phyloP scores from a whole-genome alignment of 2,329 filamentous ascomycete genomes.

The Chaetothyriales sp. region DNA sequence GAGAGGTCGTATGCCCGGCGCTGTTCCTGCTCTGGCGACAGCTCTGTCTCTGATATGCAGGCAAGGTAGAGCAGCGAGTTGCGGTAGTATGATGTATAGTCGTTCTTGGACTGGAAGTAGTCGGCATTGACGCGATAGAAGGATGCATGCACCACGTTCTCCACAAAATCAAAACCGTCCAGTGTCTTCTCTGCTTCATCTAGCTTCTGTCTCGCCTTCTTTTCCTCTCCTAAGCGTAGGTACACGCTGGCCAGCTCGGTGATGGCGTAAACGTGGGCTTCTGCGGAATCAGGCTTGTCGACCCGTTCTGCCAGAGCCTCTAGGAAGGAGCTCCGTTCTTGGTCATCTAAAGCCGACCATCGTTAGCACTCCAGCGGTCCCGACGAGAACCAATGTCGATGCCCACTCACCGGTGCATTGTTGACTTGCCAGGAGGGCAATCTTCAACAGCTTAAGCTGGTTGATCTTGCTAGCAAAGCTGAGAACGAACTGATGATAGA shows the following conservation, averaged over 20 bases:
- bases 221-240: conserved; percentile 60
- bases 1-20: conserved; percentile 81
- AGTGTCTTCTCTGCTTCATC: conserved; percentile 77
- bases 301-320: conserved; percentile 72
- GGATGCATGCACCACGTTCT: conserved; percentile 85
- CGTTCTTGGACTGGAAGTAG: conserved; percentile 82
- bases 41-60: conserved; percentile 69
- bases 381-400: neutral
- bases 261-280: conserved; percentile 86
- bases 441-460: conserved; percentile 85
- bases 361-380: conserved; percentile 9
- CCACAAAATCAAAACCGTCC: conserved; percentile 84
- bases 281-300: conserved; percentile 81
- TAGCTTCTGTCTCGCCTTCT: conserved; percentile 72
- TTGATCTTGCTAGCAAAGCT: conserved; percentile 98
- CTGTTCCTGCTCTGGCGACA: conserved; percentile 60
- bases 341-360: conserved; percentile 48
- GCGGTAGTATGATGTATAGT: conserved; percentile 94
- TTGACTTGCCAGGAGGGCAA: conserved; percentile 73
- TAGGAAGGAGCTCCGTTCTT: conserved; percentile 75
- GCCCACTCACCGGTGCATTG: conserved; percentile 55
- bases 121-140: conserved; percentile 93
- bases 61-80: conserved; percentile 95
- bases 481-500: conserved; percentile 90
- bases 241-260: conserved; percentile 81